Base-by-base conservation (phyloP, 1,284 basidiomycete genomes). In the Fomitiporia mediterranea region DNA sequence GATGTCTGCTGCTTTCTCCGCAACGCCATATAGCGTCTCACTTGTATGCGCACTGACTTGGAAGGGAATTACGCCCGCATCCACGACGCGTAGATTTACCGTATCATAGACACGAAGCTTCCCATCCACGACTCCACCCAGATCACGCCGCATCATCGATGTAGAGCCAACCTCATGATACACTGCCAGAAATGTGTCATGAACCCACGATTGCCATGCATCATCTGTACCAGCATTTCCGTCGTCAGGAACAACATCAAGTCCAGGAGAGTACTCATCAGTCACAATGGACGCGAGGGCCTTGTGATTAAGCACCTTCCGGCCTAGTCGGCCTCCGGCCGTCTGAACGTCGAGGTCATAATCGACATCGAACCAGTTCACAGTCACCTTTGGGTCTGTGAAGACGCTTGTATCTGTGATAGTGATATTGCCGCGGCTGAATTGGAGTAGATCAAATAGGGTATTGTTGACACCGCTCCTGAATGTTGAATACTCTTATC, bases 391-490 rank as follows among this genome's bases (percentile, higher is more conserved):
- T 5, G 79, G 79, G 58, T 75, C 71, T 0, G 66, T 67, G 67
- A 77, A 78, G 0, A 78, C 76, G 60, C 79, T 64, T 7, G 65
- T 70, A 52, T 68, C 74, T 23, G 67, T 74, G 63, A 81, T 77
- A 50, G 70, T 69, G 42, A 82, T 76, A 38, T 65, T 73, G 8
- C 80, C 80, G 28, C 79, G 67, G 65, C 75, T 77, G 69, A 81
- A 82, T 2, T 79, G 79, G 6, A 82, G 72, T 8, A 82, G 70
- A 49, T 74, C 72, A 79, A 79, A 82, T 67, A 76, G 72, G 59
- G 72, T 69, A 53, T 80, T 74, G 2, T 77, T 78, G 19, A 79
- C 57, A 35, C 65, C 71, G 52, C 75, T 76, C n/a, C n/a, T n/a
- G n/a, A n/a, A 56, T 8, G 56, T 17, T 13, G 8, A 7, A 21